Conservation (phyloP, 805 yeast genomes). For the Saccharomycopsis microspora region DNA sequence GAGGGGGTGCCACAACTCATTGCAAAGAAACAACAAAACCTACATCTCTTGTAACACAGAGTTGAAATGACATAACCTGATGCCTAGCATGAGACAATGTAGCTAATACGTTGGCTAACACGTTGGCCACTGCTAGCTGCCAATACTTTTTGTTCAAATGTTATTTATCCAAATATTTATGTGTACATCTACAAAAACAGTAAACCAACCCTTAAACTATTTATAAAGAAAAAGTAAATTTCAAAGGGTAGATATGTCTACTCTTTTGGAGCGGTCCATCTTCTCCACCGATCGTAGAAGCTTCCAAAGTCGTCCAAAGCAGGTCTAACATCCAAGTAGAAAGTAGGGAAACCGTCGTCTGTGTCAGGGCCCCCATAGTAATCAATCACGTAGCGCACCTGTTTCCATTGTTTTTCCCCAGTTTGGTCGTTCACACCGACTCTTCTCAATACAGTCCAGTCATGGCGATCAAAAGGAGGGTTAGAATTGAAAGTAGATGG, state of each 20-base stretch:
- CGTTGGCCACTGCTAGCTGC: too few species aligned
- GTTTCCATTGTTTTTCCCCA: constrained; percentile 38
- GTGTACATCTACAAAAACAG: not conserved
- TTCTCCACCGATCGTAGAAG: constrained; percentile 57
- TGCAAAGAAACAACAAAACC: too few species aligned
- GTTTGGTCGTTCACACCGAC: constrained; percentile 23
- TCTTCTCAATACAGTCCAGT: constrained; percentile 87
- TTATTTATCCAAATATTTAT: constrained; percentile 1
- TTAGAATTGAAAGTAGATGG: constrained; percentile 64
- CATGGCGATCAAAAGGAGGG: constrained; percentile 97
- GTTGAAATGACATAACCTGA: too few species aligned
- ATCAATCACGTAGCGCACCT: constrained; percentile 88
- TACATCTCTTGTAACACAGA: too few species aligned
- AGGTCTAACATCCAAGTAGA: constrained; percentile 89
- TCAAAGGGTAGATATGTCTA: not conserved
- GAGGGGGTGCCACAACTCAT: too few species aligned
- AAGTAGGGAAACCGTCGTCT: constrained; percentile 80
- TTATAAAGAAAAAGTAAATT: not conserved
- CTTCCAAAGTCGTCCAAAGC: constrained; percentile 64
- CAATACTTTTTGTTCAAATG: not conserved
- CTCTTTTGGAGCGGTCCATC: constrained; percentile 46
- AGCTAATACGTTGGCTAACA: too few species aligned
- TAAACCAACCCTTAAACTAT: not conserved
- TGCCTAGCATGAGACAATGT: too few species aligned
- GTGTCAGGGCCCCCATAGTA: constrained; percentile 93